phyloP scores from a whole-genome alignment of 306 rosid genomes.

The Rosa multiflora region DNA sequence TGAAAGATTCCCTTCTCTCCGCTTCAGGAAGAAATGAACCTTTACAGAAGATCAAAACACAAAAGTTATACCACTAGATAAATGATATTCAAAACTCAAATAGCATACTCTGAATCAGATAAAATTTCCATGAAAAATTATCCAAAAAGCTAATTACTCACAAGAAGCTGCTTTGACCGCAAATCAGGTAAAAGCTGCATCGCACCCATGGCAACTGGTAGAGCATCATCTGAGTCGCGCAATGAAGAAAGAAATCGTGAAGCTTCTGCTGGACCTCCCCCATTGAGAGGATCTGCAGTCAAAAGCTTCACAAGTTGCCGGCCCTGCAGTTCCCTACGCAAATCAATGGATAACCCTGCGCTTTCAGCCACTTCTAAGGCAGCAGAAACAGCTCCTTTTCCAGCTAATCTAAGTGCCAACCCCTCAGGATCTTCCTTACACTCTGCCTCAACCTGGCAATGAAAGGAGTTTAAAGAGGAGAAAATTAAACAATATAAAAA shows the following conservation, averaged over 20 bases:
- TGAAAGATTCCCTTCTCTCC: conserved; percentile 93
- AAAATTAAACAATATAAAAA: background rate
- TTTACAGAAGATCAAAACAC: conserved; percentile 35
- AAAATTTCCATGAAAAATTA: conserved; percentile 17
- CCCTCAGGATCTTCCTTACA: conserved; percentile 99
- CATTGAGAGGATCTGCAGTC: conserved; percentile 96
- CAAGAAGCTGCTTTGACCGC: conserved; percentile 98
- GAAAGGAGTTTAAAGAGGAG: conserved; percentile 13
- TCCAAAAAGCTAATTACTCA: conserved; percentile 30
- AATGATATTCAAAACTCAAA: conserved; percentile 27
- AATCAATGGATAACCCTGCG: conserved; percentile 82
- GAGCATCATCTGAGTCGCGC: conserved; percentile 89
- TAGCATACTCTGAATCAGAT: conserved; percentile 20
- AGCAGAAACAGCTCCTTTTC: conserved; percentile 97
- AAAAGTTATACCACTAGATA: conserved; percentile 25
- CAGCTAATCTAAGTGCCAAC: conserved; percentile 92
- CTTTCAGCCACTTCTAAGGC: conserved; percentile 99
- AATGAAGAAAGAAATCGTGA: conserved; percentile 97
- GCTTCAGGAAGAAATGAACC: conserved; percentile 98
- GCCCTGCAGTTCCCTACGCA: conserved; percentile 94
- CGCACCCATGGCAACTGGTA: conserved; percentile 99
- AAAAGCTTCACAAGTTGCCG: conserved; percentile 98
- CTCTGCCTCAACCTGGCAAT: conserved; percentile 86
- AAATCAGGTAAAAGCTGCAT: conserved; percentile 95
- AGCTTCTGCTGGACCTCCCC: conserved; percentile 99